Conservation (phyloP, 2,329 filamentous ascomycete species). For the Didymella lethalis region DNA sequence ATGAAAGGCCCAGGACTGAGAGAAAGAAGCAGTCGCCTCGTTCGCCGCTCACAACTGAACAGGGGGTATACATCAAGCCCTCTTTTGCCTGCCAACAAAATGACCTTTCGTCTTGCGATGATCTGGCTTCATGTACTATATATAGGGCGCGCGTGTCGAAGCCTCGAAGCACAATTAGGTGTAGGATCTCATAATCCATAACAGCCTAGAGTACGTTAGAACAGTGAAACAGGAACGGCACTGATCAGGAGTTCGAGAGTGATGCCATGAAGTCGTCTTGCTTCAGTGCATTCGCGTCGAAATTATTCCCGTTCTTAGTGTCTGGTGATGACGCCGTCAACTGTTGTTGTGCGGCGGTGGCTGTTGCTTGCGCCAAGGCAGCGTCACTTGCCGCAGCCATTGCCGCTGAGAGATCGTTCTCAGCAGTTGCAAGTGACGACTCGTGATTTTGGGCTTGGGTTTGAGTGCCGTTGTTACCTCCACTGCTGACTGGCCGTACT, state of each 20-base stretch:
- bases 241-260: constrained; percentile 10
- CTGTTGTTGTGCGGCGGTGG: constrained; percentile 45
- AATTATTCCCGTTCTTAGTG: constrained; percentile 27
- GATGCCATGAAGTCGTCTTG: constrained; percentile 22
- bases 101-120: neutral
- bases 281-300: constrained; percentile 24
- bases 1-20: neutral
- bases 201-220: neutral
- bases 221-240: neutral
- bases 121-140: neutral
- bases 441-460: constrained; percentile 16
- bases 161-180: neutral
- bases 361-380: constrained; percentile 47
- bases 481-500: constrained; percentile 37
- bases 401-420: constrained; percentile 48
- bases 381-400: constrained; percentile 49
- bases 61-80: neutral
- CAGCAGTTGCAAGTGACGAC: constrained; percentile 30
- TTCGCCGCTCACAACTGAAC: neutral
- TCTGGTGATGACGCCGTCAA: constrained; percentile 31
- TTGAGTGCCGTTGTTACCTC: constrained; percentile 26
- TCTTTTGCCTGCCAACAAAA: neutral
- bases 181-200: neutral
- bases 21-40: neutral
- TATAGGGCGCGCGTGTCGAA: neutral